Evolutionary conservation across 2,329 filamentous ascomycete genomes (phyloP).

Genomic region (Cladosporium phlei): DNA sequence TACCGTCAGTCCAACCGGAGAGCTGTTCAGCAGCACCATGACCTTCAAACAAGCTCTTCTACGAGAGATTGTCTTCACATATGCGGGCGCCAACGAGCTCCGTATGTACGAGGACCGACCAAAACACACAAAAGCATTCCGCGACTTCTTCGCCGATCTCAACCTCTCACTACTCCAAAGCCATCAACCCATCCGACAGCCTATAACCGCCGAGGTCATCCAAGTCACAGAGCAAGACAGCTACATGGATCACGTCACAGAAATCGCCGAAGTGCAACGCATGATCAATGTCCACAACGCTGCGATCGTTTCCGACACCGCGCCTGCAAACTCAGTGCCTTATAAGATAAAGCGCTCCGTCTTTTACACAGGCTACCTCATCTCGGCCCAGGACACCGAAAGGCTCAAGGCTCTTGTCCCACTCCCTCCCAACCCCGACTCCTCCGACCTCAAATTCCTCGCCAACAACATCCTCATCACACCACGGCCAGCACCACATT

Average conservation of each 20-base stretch:
- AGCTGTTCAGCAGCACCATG: conserved; percentile 79
- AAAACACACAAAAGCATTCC: conserved; percentile 72
- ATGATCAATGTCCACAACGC: conserved; percentile 85
- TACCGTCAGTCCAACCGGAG: conserved; percentile 69
- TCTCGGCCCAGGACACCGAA: conserved; percentile 66
- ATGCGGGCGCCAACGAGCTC: conserved; percentile 75
- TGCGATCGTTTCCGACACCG: conserved; percentile 45
- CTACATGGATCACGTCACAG: conserved; percentile 69
- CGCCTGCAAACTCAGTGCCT: conserved; percentile 42
- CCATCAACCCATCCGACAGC: conserved; percentile 49
- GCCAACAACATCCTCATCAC: conserved; percentile 90
- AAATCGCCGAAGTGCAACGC: conserved; percentile 79
- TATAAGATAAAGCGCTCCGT: conserved; percentile 79
- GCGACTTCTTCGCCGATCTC: conserved; percentile 74
- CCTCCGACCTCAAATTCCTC: conserved; percentile 67
- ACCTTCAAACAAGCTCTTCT: conserved; percentile 87
- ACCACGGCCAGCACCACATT: conserved; percentile 65
- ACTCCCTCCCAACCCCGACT: conserved; percentile 60
- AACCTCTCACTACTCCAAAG: conserved; percentile 55
- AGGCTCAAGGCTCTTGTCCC: conserved; percentile 66
- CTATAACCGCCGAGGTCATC: conserved; percentile 74
- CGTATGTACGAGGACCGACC: conserved; percentile 61
- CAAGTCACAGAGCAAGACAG: conserved; percentile 75
- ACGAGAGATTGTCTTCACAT: conserved; percentile 76
- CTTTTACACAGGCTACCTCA: conserved; percentile 88